These are phyloP conservation scores for Phoma herbarum DNA, from an alignment of 2,329 filamentous ascomycete genomes.

Conservation along the genomic window DNA sequence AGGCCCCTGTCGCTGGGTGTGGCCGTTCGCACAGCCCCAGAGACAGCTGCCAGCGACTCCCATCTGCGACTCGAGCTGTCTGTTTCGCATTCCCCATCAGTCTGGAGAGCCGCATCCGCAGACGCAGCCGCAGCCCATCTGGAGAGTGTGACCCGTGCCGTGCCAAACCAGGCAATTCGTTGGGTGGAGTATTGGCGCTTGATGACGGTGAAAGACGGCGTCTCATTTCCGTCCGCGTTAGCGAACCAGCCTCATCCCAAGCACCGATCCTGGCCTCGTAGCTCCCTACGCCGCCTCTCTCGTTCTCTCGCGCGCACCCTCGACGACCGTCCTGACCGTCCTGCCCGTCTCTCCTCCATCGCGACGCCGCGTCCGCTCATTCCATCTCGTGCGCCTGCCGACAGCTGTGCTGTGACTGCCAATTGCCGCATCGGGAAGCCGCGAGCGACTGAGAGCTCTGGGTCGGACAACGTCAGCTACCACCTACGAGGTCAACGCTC, in stretches of 20 bases:
- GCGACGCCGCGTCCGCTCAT: slow-evolving; percentile 38
- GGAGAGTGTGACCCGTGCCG: slow-evolving; percentile 18
- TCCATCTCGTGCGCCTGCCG: slow-evolving; percentile 38
- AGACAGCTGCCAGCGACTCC: slow-evolving; percentile 17
- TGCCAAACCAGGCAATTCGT: slow-evolving; percentile 23
- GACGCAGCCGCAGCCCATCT: slow-evolving; percentile 21
- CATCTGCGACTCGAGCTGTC: slow-evolving; percentile 14
- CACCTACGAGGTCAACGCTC: slow-evolving; percentile 27
- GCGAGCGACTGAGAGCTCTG: slow-evolving; percentile 25
- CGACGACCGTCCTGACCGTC: slow-evolving; percentile 26
- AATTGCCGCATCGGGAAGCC: slow-evolving; percentile 34
- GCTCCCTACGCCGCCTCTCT: slow-evolving; percentile 37
- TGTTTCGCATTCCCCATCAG: slow-evolving; percentile 19
- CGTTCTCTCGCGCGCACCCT: slow-evolving; percentile 30
- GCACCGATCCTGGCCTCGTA: slow-evolving; percentile 38
- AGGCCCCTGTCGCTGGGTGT: slow-evolving; percentile 35
- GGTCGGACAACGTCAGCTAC: slow-evolving; percentile 26
- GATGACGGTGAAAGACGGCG: slow-evolving; percentile 41
- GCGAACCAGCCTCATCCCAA: slow-evolving; percentile 49
- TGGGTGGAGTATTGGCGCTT: slow-evolving; percentile 36
- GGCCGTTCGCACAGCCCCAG: slow-evolving; percentile 34
- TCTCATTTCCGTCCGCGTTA: slow-evolving; percentile 50
- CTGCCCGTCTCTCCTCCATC: slow-evolving; percentile 24
- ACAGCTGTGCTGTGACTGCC: slow-evolving; percentile 26
- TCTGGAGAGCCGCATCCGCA: slow-evolving; percentile 22